Percentiles rank a stretch among this genome's conserved stretches.
Evolutionary conservation across 208 protist species (phyloP).

Genomic region (Trypanosoma vivax): DNA sequence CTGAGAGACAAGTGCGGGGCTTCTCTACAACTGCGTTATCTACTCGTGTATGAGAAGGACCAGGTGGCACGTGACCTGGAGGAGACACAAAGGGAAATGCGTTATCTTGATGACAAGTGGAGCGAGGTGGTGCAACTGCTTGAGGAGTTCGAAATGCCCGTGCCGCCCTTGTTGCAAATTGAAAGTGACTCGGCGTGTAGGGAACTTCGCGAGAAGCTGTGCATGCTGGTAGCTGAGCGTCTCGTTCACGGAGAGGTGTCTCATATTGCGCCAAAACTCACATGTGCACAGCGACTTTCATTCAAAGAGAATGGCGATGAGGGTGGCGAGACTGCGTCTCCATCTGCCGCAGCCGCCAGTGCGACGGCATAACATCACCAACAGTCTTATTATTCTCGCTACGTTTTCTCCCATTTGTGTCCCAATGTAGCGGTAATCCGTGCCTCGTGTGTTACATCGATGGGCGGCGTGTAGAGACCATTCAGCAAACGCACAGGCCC

Average conservation of each 20-base stretch:
- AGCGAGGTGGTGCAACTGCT: slow-evolving; percentile 22
- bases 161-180: slow-evolving; percentile 8
- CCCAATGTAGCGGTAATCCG: too few species aligned
- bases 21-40: slow-evolving; percentile 57
- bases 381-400: too few species aligned
- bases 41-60: slow-evolving; percentile 55
- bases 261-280: neutral
- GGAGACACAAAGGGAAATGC: slow-evolving; percentile 44
- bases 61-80: slow-evolving; percentile 50
- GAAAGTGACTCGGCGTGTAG: slow-evolving; percentile 5
- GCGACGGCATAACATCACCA: too few species aligned
- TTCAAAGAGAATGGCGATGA: neutral
- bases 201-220: slow-evolving; percentile 8
- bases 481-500: too few species aligned
- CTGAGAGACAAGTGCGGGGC: slow-evolving; percentile 22
- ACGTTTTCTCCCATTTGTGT: too few species aligned
- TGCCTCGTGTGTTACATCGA: too few species aligned
- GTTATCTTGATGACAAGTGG: slow-evolving; percentile 35
- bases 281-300: neutral
- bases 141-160: slow-evolving; percentile 40
- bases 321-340: neutral
- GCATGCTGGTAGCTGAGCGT: slow-evolving; percentile 2
- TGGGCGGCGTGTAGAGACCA: too few species aligned
- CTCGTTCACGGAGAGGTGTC: slow-evolving; percentile 15
- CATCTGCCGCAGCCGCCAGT: too few species aligned